Conservation (phyloP, 1,139 yeast genomes). For the Nakaseomyces uthaithaninus region DNA sequence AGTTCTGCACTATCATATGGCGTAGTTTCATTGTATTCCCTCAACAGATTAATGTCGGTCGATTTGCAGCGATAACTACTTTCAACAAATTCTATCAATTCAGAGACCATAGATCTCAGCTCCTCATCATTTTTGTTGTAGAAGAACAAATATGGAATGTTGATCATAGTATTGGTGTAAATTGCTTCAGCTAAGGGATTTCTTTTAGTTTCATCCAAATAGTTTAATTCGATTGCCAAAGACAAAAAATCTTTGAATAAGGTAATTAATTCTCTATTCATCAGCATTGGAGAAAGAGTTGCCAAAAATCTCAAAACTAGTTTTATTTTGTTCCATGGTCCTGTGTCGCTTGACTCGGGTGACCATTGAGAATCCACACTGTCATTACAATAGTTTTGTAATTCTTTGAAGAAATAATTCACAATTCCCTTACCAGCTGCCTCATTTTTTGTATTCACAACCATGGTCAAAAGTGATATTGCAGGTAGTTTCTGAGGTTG, state of each 20-base stretch:
- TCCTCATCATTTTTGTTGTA: constrained; percentile 36
- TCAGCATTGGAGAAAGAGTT: constrained; percentile 51
- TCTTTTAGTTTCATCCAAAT: constrained; percentile 34
- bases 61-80: constrained; percentile 19
- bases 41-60: constrained; percentile 19
- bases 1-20: constrained; percentile 53
- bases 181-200: constrained; percentile 61
- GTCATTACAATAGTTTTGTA: constrained; percentile 46
- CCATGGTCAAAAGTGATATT: constrained; percentile 59
- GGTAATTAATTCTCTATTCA: constrained; percentile 23
- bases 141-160: constrained; percentile 61
- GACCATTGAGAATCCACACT: constrained; percentile 24
- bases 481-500: constrained; percentile 85
- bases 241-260: constrained; percentile 49
- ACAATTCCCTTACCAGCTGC: constrained; percentile 63
- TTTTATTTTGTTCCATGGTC: constrained; percentile 67
- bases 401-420: constrained; percentile 58
- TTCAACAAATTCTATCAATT: constrained; percentile 41
- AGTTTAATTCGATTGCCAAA: constrained; percentile 51
- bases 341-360: constrained; percentile 39
- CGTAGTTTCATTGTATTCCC: constrained; percentile 28
- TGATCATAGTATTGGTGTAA: constrained; percentile 52
- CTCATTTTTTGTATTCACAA: constrained; percentile 59
- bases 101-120: constrained; percentile 36
- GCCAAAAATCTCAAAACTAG: constrained; percentile 63